Percentiles rank a stretch among this genome's conserved stretches.
Evolutionary conservation across 129 eudicot genomes (phyloP).

Genomic region (Artemisia argyi): DNA sequence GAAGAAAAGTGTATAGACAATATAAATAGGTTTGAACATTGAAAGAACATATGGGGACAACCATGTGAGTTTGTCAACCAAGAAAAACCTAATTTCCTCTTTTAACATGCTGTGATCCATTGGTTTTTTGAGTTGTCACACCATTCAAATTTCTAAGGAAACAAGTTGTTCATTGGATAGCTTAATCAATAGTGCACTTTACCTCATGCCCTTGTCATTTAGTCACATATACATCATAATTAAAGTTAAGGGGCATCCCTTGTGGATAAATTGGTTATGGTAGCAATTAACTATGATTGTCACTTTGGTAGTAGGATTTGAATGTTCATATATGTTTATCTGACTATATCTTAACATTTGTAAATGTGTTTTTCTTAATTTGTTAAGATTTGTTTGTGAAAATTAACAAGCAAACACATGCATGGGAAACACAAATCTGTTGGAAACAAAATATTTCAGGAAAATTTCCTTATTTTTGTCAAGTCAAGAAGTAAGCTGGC

Average conservation of each 20-base stretch:
- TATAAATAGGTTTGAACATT: slow-evolving; percentile 7
- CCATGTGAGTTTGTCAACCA: slow-evolving; percentile 40
- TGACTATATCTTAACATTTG: neutral
- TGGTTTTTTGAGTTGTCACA: slow-evolving; percentile 33
- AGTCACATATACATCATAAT: slow-evolving; percentile 10
- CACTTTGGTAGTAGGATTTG: neutral
- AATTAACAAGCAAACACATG: slow-evolving; percentile 8
- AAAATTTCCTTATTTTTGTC: slow-evolving; percentile 11
- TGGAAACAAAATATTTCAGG: slow-evolving; percentile 11
- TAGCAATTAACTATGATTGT: neutral
- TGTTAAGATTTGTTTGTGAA: neutral
- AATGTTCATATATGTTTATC: neutral
- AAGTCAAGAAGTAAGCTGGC: slow-evolving; percentile 8
- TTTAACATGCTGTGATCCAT: slow-evolving; percentile 25
- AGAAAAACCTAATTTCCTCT: slow-evolving; percentile 28
- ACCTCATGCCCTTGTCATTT: slow-evolving; percentile 46
- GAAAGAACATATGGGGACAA: slow-evolving; percentile 32
- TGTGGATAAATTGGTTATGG: slow-evolving; percentile 10
- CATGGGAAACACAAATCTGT: slow-evolving; percentile 11
- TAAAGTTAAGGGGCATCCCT: slow-evolving; percentile 7
- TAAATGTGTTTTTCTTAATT: neutral
- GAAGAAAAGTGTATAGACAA: neutral
- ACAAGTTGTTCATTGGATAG: slow-evolving; percentile 31
- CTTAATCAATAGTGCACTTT: slow-evolving; percentile 26
- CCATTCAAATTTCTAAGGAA: slow-evolving; percentile 20